Percentiles rank a stretch among this genome's conserved stretches.
phyloP scores from a whole-genome alignment of 176 grass and related monocot species.

The Tuctoria greenei region DNA sequence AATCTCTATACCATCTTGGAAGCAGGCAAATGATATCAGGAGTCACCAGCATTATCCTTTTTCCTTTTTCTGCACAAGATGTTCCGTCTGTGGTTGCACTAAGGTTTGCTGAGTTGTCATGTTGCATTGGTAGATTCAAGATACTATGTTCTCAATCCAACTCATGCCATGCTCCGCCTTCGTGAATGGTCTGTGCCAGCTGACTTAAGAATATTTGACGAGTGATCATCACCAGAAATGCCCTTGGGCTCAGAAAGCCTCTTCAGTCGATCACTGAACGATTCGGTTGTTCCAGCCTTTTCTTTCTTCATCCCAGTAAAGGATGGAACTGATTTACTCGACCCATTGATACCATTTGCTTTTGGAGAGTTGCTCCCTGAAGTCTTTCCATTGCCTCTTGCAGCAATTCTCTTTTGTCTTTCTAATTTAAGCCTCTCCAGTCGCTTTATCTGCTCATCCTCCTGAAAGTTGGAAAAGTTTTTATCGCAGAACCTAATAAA shows the following conservation, averaged over 20 bases:
- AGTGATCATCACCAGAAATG: slow-evolving; percentile 30
- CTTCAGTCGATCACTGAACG: slow-evolving; percentile 39
- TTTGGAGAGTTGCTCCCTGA: slow-evolving; percentile 40
- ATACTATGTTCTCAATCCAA: slow-evolving; percentile 27
- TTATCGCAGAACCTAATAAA: not conserved
- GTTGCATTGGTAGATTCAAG: slow-evolving; percentile 34
- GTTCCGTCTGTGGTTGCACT: not conserved
- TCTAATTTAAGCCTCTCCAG: slow-evolving; percentile 88
- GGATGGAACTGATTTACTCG: slow-evolving; percentile 72
- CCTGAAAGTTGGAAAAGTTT: slow-evolving; percentile 50
- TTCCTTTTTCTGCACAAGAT: slow-evolving; percentile 34
- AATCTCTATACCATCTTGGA: not conserved
- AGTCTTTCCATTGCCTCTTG: slow-evolving; percentile 46
- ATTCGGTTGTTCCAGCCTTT: slow-evolving; percentile 44
- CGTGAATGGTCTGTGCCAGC: slow-evolving; percentile 33
- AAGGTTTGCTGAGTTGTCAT: slow-evolving; percentile 44
- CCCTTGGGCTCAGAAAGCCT: slow-evolving; percentile 67
- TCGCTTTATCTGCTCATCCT: slow-evolving; percentile 83
- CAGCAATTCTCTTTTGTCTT: slow-evolving; percentile 87
- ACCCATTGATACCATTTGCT: slow-evolving; percentile 42
- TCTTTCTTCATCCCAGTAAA: slow-evolving; percentile 72
- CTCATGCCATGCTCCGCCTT: slow-evolving; percentile 46
- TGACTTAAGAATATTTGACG: slow-evolving; percentile 30
- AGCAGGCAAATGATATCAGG: not conserved
- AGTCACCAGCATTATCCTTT: not conserved